These are phyloP conservation scores for Globisporangium irregulare DNA, from an alignment of 352 stramenopile species.

Conservation along the genomic window DNA sequence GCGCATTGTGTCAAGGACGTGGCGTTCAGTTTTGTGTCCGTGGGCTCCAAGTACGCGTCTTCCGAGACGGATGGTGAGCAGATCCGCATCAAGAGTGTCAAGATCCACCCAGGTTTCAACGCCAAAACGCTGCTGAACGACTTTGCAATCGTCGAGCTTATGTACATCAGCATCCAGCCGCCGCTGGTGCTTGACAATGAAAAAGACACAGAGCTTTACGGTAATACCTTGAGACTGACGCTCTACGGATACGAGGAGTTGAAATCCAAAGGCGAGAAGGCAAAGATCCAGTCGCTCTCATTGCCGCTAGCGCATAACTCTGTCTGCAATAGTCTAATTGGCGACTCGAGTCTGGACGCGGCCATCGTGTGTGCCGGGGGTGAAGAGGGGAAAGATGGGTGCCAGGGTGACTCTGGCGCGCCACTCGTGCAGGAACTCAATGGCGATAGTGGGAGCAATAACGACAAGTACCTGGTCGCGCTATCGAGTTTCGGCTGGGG, in stretches of 20 bases:
- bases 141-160: constrained; percentile 36
- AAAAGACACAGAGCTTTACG: not conserved
- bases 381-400: constrained; percentile 32
- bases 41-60: constrained; percentile 29
- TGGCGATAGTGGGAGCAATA: not conserved
- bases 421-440: constrained; percentile 24
- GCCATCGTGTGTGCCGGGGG: constrained; percentile 41
- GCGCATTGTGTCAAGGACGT: constrained; percentile 29
- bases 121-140: constrained; percentile 24
- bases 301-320: constrained; percentile 25
- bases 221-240: constrained; percentile 12
- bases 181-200: constrained; percentile 29
- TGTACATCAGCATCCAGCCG: constrained; percentile 35
- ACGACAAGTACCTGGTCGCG: constrained; percentile 20
- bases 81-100: constrained; percentile 31
- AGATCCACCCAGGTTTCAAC: constrained; percentile 27
- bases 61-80: constrained; percentile 32
- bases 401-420: constrained; percentile 37
- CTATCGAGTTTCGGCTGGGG: constrained; percentile 35
- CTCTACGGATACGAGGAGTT: constrained; percentile 19
- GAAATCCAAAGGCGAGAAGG: not conserved
- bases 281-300: constrained; percentile 19
- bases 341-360: constrained; percentile 15
- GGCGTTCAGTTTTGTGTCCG: constrained; percentile 23
- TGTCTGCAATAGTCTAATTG: constrained; percentile 20